phyloP scores from a whole-genome alignment of 495 filamentous ascomycete genomes.

The Penicillium malachiteum region DNA sequence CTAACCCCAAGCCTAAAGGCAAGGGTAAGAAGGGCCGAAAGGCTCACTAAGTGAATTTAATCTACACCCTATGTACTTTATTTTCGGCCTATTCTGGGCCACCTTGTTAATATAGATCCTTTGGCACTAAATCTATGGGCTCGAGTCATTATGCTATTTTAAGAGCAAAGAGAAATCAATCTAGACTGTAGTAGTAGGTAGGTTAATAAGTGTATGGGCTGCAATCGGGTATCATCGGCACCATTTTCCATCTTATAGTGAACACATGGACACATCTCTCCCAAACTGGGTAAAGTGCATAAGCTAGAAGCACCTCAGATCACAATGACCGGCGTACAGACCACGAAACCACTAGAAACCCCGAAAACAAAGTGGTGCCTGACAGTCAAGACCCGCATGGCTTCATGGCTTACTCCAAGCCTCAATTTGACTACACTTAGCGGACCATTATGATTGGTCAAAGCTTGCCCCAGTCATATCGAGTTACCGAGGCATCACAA shows the following conservation, averaged over 20 bases:
- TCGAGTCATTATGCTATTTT: no score
- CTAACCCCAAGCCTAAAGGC: conserved; percentile 3
- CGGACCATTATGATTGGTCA: conserved; percentile 9
- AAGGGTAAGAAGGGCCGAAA: conserved; percentile 15
- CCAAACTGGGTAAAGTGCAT: not conserved
- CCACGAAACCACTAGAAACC: not conserved
- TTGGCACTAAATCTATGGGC: not conserved
- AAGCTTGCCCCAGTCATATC: not conserved
- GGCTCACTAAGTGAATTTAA: conserved; percentile 11
- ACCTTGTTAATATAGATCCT: conserved; percentile 16
- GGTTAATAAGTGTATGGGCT: not conserved
- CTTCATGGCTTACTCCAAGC: not conserved
- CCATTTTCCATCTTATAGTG: not conserved
- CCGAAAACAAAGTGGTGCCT: conserved; percentile 6
- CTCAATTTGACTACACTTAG: not conserved
- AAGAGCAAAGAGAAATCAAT: no score
- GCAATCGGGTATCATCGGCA: not conserved
- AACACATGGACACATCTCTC: not conserved
- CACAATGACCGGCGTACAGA: conserved; percentile 5
- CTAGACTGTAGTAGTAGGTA: no score
- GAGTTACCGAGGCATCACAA: conserved; percentile 25
- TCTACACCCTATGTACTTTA: conserved; percentile 13
- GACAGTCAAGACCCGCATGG: conserved; percentile 1
- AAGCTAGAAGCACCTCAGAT: conserved; percentile 2
- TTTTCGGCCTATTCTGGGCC: not conserved